Evolutionary conservation across 768 basidiomycete genomes (phyloP).

Genomic region (Tephrocybe sp.): DNA sequence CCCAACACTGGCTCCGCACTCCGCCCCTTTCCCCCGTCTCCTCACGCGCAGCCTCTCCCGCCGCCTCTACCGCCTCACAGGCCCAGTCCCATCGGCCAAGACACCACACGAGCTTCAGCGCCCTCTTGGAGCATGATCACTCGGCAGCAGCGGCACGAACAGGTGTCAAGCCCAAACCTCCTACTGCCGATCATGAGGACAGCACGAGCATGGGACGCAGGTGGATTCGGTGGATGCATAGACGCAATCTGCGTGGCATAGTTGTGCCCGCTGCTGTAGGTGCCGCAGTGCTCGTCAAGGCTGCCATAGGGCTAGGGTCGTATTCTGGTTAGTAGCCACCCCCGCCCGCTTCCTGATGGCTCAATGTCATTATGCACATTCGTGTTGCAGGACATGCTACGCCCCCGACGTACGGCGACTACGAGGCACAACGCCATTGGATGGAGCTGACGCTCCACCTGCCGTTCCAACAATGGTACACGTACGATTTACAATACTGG

Average conservation of each 20-base stretch:
- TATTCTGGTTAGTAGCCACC: conserved; percentile 74
- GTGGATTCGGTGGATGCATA: conserved; percentile 84
- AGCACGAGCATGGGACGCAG: conserved; percentile 49
- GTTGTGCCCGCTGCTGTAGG: conserved; percentile 58
- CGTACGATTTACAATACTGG: conserved; percentile 88
- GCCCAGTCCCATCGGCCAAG: conserved; percentile 16
- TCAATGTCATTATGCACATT: conserved; percentile 1
- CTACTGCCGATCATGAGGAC: conserved; percentile 16
- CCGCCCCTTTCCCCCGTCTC: conserved; percentile 47
- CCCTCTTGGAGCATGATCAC: conserved; percentile 37
- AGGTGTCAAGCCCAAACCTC: neutral
- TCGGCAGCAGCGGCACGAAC: neutral
- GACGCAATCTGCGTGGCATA: conserved; percentile 56
- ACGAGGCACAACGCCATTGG: conserved; percentile 94
- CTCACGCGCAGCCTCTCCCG: conserved; percentile 47
- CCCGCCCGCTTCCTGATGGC: too few species aligned
- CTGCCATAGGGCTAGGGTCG: conserved; percentile 69
- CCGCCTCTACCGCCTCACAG: conserved; percentile 23
- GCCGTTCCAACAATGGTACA: conserved; percentile 81
- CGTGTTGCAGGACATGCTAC: conserved; percentile 52
- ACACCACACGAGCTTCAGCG: conserved; percentile 38
- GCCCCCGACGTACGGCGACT: conserved; percentile 90
- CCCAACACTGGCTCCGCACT: conserved; percentile 59
- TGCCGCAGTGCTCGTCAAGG: conserved; percentile 59
- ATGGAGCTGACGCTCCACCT: conserved; percentile 87